A percentile compares a stretch with the other conserved stretches of the same genome.
Conservation (phyloP, 2,329 filamentous ascomycete genomes). For the Gyromitra esculenta region DNA sequence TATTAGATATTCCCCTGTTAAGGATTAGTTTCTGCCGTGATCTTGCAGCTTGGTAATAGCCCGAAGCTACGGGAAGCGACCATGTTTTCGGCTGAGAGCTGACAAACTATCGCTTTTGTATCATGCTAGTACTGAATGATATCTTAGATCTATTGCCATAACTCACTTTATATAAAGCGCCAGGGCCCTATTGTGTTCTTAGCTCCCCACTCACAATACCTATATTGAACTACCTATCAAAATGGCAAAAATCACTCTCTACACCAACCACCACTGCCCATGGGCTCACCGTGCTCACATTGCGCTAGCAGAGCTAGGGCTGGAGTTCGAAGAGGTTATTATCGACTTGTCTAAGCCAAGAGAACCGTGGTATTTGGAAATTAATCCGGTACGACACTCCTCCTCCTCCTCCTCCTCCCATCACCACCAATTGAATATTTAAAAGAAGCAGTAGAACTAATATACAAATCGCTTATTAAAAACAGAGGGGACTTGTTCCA, state of each 20-base stretch:
- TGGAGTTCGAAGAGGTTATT: slow-evolving; percentile 75
- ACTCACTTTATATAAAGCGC: background rate
- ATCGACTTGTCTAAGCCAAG: slow-evolving; percentile 77
- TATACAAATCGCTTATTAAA: slow-evolving; percentile 12
- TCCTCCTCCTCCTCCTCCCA: slow-evolving; percentile 37
- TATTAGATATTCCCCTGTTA: no score
- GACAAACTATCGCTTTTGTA: slow-evolving; percentile 3
- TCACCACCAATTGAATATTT: slow-evolving; percentile 15
- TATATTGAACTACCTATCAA: slow-evolving; percentile 35
- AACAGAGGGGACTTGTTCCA: slow-evolving; percentile 76
- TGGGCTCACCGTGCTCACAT: slow-evolving; percentile 82
- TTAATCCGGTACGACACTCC: slow-evolving; percentile 71
- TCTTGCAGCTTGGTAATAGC: no score
- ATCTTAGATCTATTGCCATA: background rate
- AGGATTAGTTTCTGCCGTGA: no score
- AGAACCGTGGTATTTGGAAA: slow-evolving; percentile 75
- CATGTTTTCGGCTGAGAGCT: slow-evolving; percentile 15
- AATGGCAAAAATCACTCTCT: slow-evolving; percentile 62
- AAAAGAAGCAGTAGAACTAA: slow-evolving; percentile 1
- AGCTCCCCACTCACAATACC: background rate
- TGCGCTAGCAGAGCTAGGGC: slow-evolving; percentile 71
- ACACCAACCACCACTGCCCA: slow-evolving; percentile 76
- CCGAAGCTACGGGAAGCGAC: no score
- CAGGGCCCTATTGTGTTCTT: background rate
- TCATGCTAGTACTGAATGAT: background rate